Conservation (phyloP, 2,329 filamentous ascomycete species). For the Sarocladium brachiariae region DNA sequence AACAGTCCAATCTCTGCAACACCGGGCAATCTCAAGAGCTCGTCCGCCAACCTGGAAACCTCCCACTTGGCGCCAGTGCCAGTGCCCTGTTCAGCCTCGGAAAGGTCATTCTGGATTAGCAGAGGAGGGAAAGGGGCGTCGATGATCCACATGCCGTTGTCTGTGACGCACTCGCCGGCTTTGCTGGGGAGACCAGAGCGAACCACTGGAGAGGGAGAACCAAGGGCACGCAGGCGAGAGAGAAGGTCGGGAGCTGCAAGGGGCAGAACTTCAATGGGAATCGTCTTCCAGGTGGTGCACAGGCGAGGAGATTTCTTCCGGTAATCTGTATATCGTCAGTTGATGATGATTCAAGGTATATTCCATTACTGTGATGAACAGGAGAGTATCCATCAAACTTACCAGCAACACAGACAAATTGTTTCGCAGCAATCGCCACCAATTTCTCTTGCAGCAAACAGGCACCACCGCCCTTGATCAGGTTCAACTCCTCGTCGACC, state of each 20-base stretch:
- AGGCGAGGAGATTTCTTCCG: constrained; percentile 79
- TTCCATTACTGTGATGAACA: too few species aligned
- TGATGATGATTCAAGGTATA: too few species aligned
- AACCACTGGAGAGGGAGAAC: constrained; percentile 63
- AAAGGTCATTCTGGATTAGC: constrained; percentile 50
- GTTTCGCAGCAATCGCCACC: constrained; percentile 74
- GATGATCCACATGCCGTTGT: constrained; percentile 67
- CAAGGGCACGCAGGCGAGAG: constrained; percentile 62
- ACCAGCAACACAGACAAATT: constrained; percentile 84
- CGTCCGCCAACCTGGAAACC: constrained; percentile 64
- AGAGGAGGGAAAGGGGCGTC: constrained; percentile 83
- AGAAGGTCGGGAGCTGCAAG: constrained; percentile 74
- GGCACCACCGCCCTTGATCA: constrained; percentile 97
- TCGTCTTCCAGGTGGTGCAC: constrained; percentile 68
- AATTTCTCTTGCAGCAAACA: constrained; percentile 98
- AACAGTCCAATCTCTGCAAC: constrained; percentile 93
- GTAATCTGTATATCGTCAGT: constrained; percentile 76
- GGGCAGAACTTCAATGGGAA: constrained; percentile 91
- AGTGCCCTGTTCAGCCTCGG: constrained; percentile 41
- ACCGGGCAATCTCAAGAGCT: constrained; percentile 75
- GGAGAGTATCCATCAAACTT: too few species aligned
- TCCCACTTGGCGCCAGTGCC: constrained; percentile 63
- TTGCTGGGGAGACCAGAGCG: constrained; percentile 69
- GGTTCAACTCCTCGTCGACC: constrained; percentile 89
- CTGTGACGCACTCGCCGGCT: constrained; percentile 65